phyloP scores from a whole-genome alignment of 192 early-diverging fungal genomes.

The Coemansia pectinata region DNA sequence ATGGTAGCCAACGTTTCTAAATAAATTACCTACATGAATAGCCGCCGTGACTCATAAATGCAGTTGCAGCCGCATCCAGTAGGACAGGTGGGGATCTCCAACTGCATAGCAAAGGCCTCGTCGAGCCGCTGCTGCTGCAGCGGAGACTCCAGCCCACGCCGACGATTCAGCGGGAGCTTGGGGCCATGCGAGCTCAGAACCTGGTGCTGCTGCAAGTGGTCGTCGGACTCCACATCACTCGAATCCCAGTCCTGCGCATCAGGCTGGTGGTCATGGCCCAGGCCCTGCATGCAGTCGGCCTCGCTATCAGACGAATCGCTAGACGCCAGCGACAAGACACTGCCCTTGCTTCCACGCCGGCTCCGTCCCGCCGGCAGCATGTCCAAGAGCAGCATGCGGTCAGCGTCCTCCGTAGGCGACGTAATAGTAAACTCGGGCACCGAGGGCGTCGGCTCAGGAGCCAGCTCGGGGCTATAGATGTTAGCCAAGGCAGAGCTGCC shows the following conservation, averaged over 20 bases:
- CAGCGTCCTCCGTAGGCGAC: not conserved
- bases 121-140: conserved; percentile 1
- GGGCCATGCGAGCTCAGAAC: no score
- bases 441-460: not conserved
- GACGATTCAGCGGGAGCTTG: not conserved
- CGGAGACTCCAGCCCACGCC: not conserved
- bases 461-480: not conserved
- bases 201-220: conserved; percentile 14
- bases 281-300: not conserved
- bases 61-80: conserved; percentile 52
- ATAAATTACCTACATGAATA: conserved; percentile 8
- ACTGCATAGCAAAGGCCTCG: conserved; percentile 9
- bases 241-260: conserved; percentile 13
- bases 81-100: conserved; percentile 45
- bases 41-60: conserved; percentile 27
- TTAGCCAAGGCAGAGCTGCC: not conserved
- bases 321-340: conserved; percentile 8
- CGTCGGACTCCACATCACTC: conserved; percentile 32
- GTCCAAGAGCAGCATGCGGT: not conserved
- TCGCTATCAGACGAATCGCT: not conserved
- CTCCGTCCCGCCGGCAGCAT: not conserved
- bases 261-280: not conserved
- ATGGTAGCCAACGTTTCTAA: conserved; percentile 24
- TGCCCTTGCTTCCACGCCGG: conserved; percentile 5
- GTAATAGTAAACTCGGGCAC: not conserved